Percentiles rank a stretch among this genome's conserved stretches.
Conservation (phyloP, 1,284 basidiomycete species). For the Puccinia coronata region DNA sequence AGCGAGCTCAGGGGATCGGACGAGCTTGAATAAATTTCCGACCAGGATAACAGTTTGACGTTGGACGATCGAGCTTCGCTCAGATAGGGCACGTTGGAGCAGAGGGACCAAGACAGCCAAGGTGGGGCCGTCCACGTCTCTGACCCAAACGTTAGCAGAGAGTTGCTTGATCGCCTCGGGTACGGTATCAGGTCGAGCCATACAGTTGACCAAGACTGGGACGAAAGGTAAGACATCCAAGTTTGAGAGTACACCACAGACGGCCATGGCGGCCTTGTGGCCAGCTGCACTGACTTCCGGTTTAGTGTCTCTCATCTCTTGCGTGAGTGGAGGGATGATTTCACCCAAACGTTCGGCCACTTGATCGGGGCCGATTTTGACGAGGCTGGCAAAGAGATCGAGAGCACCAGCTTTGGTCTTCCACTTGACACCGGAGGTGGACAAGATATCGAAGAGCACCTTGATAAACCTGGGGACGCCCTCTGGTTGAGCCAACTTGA, state of each 20-base stretch:
- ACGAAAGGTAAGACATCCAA: constrained; percentile 90
- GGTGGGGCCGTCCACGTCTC: constrained; percentile 93
- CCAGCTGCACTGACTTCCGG: constrained; percentile 86
- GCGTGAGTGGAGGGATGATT: constrained; percentile 83
- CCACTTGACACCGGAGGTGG: constrained; percentile 78
- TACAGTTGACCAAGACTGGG: constrained; percentile 77
- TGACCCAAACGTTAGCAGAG: constrained; percentile 92
- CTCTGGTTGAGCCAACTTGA: constrained; percentile 83
- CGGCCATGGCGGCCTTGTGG: constrained; percentile 84
- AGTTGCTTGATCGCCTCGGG: constrained; percentile 93
- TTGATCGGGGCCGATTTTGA: constrained; percentile 65
- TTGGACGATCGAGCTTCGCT: constrained; percentile 76
- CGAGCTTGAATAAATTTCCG: constrained; percentile 96
- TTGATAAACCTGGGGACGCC: constrained; percentile 71
- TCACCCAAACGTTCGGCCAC: constrained; percentile 81
- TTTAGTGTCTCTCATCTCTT: constrained; percentile 96
- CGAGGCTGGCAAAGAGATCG: constrained; percentile 62
- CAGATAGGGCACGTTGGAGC: constrained; percentile 86
- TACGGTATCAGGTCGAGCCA: constrained; percentile 81
- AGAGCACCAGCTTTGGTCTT: constrained; percentile 90
- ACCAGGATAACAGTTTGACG: constrained; percentile 88
- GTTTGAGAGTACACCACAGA: constrained; percentile 90
- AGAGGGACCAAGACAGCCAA: constrained; percentile 94
- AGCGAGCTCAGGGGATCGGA: constrained; percentile 86
- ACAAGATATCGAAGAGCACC: constrained; percentile 71